These are phyloP conservation scores for Aaosphaeria arxii DNA, from an alignment of 2,329 filamentous ascomycete genomes.

Conservation along the genomic window DNA sequence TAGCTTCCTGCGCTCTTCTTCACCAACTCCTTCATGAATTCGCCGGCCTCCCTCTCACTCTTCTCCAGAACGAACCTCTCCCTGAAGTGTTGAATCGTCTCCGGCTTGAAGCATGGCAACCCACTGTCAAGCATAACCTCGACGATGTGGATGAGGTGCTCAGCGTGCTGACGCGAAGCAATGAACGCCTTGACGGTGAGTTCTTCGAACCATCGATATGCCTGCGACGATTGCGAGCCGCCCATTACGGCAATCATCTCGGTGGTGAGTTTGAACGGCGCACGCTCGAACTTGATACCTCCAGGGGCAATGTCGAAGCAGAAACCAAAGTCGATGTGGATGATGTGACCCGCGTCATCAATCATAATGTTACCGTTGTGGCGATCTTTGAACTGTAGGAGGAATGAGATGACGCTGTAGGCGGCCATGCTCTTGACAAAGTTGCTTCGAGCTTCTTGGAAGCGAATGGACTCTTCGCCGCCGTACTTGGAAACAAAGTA, in stretches of 20 bases:
- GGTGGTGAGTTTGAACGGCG: slow-evolving; percentile 94
- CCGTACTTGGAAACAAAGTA: slow-evolving; percentile 98
- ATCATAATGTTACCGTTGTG: slow-evolving; percentile 99
- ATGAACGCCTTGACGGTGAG: slow-evolving; percentile 94
- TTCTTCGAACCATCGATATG: slow-evolving; percentile 95
- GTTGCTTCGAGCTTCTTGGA: slow-evolving; percentile 92
- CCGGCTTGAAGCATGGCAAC: slow-evolving; percentile 95
- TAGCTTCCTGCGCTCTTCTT: slow-evolving; percentile 88
- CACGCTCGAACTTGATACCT: slow-evolving; percentile 94
- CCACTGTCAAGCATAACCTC: slow-evolving; percentile 94
- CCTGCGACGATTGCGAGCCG: slow-evolving; percentile 72
- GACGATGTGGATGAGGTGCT: slow-evolving; percentile 87
- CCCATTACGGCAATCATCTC: slow-evolving; percentile 99
- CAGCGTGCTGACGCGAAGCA: slow-evolving; percentile 78
- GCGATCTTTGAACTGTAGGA: slow-evolving; percentile 97
- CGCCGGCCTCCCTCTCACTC: slow-evolving; percentile 87
- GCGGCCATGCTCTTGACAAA: slow-evolving; percentile 99
- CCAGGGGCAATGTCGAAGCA: slow-evolving; percentile 98
- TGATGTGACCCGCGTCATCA: slow-evolving; percentile 92
- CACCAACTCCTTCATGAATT: slow-evolving; percentile 87
- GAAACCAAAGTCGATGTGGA: slow-evolving; percentile 99
- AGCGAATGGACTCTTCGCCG: slow-evolving; percentile 89
- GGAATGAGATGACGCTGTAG: slow-evolving; percentile 93
- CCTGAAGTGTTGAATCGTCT: slow-evolving; percentile 87
- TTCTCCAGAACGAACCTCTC: slow-evolving; percentile 91